A percentile compares a stretch with the other conserved stretches of the same genome.
These are phyloP conservation scores for Apiotrichum porosum DNA, from an alignment of 1,284 basidiomycete genomes.

Conservation along the genomic window DNA sequence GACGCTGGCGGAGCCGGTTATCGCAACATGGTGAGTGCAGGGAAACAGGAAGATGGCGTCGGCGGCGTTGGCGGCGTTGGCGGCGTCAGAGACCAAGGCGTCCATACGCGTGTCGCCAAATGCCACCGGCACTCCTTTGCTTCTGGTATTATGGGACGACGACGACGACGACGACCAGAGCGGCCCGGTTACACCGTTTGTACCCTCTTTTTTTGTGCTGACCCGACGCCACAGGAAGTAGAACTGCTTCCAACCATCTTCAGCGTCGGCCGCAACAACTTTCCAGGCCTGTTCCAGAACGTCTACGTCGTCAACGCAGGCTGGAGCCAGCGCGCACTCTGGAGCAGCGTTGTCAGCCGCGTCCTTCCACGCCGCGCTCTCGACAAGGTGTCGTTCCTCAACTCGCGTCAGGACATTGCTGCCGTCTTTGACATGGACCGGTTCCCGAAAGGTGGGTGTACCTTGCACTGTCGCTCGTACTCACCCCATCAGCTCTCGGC, in stretches of 20 bases:
- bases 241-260: slow-evolving; percentile 45
- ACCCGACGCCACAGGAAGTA: slow-evolving; percentile 35
- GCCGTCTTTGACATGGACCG: slow-evolving; percentile 34
- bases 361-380: slow-evolving; percentile 50
- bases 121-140: too few relatives aligned
- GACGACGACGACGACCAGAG: too few relatives aligned
- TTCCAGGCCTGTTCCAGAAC: slow-evolving; percentile 44
- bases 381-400: slow-evolving; percentile 50
- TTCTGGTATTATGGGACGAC: too few relatives aligned
- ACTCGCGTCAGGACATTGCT: slow-evolving; percentile 21
- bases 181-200: too few relatives aligned
- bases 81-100: too few relatives aligned
- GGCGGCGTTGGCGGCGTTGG: too few relatives aligned
- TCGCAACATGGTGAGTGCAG: slow-evolving; percentile 42
- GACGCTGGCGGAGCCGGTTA: slow-evolving; percentile 45
- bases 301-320: slow-evolving; percentile 52
- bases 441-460: slow-evolving; percentile 34
- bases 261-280: slow-evolving; percentile 42
- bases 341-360: slow-evolving; percentile 50
- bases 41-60: too few relatives aligned
- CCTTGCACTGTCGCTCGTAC: neutral
- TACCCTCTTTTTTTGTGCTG: too few relatives aligned
- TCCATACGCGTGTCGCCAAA: too few relatives aligned
- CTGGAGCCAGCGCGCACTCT: slow-evolving; percentile 53
- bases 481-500: slow-evolving; percentile 35